Percentiles rank a stretch among this genome's conserved stretches.
Conservation (phyloP, 2,329 filamentous ascomycete species). For the Laburnicola sp. region DNA sequence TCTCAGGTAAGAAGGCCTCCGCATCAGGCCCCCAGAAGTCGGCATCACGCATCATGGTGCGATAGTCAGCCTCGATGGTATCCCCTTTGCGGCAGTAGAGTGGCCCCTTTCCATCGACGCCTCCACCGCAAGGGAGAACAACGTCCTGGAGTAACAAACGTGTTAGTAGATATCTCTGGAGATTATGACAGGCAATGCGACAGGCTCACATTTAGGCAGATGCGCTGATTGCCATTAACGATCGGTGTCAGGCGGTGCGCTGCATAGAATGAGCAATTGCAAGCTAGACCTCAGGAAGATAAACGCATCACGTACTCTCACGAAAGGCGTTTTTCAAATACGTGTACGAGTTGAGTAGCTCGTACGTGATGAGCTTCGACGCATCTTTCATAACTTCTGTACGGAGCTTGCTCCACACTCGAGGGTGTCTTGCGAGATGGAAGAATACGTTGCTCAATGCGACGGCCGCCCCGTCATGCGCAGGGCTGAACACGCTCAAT, state of each 20-base stretch:
- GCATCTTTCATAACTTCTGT: conserved; percentile 16
- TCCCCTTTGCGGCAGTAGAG: conserved; percentile 15
- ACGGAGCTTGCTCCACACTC: conserved; percentile 21
- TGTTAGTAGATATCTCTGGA: neutral
- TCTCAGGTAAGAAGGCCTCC: conserved; percentile 17
- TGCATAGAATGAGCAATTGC: neutral
- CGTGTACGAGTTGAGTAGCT: conserved; percentile 20
- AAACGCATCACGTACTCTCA: conserved; percentile 11
- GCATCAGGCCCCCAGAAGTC: conserved; percentile 16
- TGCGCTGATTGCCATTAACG: conserved; percentile 7
- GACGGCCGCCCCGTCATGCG: conserved; percentile 23
- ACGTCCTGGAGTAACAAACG: neutral
- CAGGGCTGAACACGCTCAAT: conserved; percentile 26
- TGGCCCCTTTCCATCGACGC: conserved; percentile 3
- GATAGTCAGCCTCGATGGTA: conserved; percentile 15
- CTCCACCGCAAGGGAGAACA: conserved; percentile 15
- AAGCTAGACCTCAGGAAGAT: neutral
- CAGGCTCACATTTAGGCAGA: conserved; percentile 3
- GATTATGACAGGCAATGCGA: too few relatives aligned
- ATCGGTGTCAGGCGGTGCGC: conserved; percentile 14
- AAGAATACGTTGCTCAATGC: conserved; percentile 26
- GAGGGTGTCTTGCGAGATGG: conserved; percentile 25
- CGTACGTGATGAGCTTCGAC: conserved; percentile 20
- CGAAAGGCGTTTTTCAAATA: conserved; percentile 20
- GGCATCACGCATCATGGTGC: conserved; percentile 11